Evolutionary conservation across 306 rosid genomes (phyloP).

Genomic region (Casuarina glauca): DNA sequence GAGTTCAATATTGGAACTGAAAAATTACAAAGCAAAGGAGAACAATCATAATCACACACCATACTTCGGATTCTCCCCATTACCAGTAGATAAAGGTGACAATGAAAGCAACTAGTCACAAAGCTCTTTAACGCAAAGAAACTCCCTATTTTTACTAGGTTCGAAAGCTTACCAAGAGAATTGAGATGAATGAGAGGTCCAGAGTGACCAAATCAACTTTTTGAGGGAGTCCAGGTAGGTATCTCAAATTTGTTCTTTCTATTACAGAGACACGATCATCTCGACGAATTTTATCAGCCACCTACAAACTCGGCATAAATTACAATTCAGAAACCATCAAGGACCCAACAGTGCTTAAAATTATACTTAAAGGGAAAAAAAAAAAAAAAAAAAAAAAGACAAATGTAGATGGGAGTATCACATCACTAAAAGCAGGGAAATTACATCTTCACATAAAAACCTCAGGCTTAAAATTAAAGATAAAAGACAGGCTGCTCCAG

Average conservation of each 20-base stretch:
- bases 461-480: neutral
- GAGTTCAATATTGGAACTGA: neutral
- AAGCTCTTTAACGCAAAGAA: neutral
- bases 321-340: neutral
- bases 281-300: conserved; percentile 78
- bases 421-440: neutral
- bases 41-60: neutral
- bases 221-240: conserved; percentile 80
- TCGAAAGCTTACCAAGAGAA: conserved; percentile 71
- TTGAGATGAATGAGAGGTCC: conserved; percentile 94
- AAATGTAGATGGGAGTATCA: neutral
- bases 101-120: conserved; percentile 4
- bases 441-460: neutral
- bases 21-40: neutral
- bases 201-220: conserved; percentile 88
- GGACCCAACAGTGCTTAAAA: neutral
- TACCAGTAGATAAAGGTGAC: neutral
- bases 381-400: neutral
- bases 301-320: conserved; percentile 47
- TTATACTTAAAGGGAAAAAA: too few relatives aligned
- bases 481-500: neutral
- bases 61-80: neutral
- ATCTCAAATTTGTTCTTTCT: conserved; percentile 86
- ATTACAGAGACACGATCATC: conserved; percentile 82
- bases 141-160: neutral